Evolutionary conservation across 768 basidiomycete genomes (phyloP).

Genomic region (Zangia roseola): DNA sequence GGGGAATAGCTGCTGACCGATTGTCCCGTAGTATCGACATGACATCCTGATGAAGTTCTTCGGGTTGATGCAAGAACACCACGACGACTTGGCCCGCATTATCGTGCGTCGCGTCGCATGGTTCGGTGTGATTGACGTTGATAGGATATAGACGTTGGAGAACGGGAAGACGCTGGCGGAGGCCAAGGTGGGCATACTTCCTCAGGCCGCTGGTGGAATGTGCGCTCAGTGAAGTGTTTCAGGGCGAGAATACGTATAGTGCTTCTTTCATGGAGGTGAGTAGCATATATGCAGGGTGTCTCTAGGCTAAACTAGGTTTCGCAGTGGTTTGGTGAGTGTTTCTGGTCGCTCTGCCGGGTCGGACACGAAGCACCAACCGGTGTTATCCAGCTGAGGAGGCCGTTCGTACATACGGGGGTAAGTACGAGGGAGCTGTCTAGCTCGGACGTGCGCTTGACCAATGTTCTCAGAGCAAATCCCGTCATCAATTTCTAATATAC

Average conservation of each 20-base stretch:
- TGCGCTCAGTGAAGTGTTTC: not conserved
- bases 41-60: slow-evolving; percentile 81
- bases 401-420: slow-evolving; percentile 86
- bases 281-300: slow-evolving; percentile 7
- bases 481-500: slow-evolving; percentile 59
- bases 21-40: slow-evolving; percentile 62
- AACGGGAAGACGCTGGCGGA: slow-evolving; percentile 92
- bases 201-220: not conserved
- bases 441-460: not conserved
- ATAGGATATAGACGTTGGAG: slow-evolving; percentile 70
- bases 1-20: not conserved
- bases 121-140: slow-evolving; percentile 3
- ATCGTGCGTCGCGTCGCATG: slow-evolving; percentile 53
- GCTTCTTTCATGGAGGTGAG: slow-evolving; percentile 80
- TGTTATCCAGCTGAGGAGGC: slow-evolving; percentile 77
- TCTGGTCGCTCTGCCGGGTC: not conserved
- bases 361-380: slow-evolving; percentile 1
- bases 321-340: slow-evolving; percentile 75
- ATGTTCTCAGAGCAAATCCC: slow-evolving; percentile 72
- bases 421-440: slow-evolving; percentile 12
- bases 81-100: slow-evolving; percentile 84
- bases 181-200: slow-evolving; percentile 54
- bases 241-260: slow-evolving; percentile 85
- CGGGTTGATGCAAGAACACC: slow-evolving; percentile 74
- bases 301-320: not conserved